Evolutionary conservation across 164 flowering plant genomes (phyloP).

Genomic region (Sextonia rubra): DNA sequence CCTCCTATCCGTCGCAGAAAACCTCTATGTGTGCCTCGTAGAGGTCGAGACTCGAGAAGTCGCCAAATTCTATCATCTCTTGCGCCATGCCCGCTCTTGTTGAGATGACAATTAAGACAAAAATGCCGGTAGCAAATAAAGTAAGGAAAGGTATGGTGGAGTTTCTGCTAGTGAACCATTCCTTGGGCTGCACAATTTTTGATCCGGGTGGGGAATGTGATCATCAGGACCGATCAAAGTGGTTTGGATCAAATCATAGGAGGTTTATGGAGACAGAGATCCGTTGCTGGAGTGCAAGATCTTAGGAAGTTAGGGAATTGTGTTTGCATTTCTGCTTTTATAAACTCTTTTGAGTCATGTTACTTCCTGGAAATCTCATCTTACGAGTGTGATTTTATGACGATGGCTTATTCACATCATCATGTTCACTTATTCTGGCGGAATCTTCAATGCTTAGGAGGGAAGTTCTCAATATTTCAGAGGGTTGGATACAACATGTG

Average conservation of each 20-base stretch:
- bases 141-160: conserved; percentile 99
- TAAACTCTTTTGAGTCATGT: too few relatives aligned
- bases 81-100: conserved; percentile 99
- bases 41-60: conserved; percentile 99
- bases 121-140: conserved; percentile 93
- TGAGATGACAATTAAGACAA: conserved; percentile 98
- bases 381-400: too few relatives aligned
- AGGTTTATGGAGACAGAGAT: too few relatives aligned
- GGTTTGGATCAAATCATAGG: conserved; percentile 99
- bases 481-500: too few relatives aligned
- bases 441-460: too few relatives aligned
- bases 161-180: conserved; percentile 96
- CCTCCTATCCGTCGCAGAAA: conserved; percentile 90
- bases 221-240: conserved; percentile 99
- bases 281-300: too few relatives aligned
- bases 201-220: conserved; percentile 99
- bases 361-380: too few relatives aligned
- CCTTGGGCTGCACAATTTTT: conserved; percentile 97
- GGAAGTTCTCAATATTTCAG: too few relatives aligned
- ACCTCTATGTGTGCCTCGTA: conserved; percentile 95
- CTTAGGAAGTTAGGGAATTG: too few relatives aligned
- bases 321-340: too few relatives aligned
- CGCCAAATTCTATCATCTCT: conserved; percentile 98
- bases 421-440: too few relatives aligned
- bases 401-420: too few relatives aligned